phyloP scores from a whole-genome alignment of 768 basidiomycete species.

The Boletus rex-veris region DNA sequence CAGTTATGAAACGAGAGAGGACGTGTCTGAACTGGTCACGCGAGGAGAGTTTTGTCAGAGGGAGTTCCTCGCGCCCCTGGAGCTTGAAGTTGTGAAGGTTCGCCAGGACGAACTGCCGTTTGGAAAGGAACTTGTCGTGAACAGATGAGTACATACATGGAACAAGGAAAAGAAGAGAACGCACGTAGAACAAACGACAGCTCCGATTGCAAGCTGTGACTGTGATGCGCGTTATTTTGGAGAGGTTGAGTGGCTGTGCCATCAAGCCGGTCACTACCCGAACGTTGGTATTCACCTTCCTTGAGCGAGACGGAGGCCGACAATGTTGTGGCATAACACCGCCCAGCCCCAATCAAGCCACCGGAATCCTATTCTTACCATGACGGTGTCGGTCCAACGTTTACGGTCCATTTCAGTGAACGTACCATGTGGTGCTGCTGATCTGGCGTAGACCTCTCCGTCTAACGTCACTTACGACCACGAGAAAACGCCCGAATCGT shows the following conservation, averaged over 20 bases:
- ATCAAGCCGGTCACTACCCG: neutral
- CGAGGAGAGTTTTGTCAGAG: conserved; percentile 47
- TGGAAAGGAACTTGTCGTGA: conserved; percentile 17
- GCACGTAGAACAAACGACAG: conserved; percentile 23
- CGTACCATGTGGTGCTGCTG: neutral
- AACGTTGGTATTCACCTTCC: too few species aligned
- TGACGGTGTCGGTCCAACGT: neutral
- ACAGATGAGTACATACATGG: neutral
- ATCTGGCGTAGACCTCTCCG: neutral
- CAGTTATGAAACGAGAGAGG: conserved; percentile 49
- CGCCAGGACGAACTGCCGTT: conserved; percentile 31
- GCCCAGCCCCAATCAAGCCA: neutral
- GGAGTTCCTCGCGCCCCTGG: conserved; percentile 30
- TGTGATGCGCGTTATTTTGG: conserved; percentile 20
- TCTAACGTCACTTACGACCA: neutral
- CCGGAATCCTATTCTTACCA: neutral
- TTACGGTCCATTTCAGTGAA: neutral
- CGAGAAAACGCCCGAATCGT: neutral
- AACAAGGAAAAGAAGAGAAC: neutral
- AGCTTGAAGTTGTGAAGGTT: conserved; percentile 25
- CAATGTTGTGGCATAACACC: neutral
- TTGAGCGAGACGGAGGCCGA: neutral
- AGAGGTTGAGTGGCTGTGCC: conserved; percentile 11
- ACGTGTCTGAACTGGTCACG: conserved; percentile 57
- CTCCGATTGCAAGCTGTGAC: conserved; percentile 18